Conservation (phyloP, 1,139 yeast genomes). For the Candida pseudoviswanathii region DNA sequence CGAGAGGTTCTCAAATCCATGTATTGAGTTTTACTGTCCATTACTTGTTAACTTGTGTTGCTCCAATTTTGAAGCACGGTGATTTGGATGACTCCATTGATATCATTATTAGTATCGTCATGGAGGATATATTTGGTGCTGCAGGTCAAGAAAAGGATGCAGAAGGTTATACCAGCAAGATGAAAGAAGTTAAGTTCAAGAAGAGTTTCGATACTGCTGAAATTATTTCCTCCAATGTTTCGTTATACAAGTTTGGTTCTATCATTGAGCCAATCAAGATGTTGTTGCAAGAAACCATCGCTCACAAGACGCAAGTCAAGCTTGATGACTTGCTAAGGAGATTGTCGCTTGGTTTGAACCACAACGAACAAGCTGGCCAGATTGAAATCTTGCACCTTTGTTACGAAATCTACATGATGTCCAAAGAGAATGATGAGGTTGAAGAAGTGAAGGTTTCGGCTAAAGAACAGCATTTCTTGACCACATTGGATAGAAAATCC, state of each 20-base stretch:
- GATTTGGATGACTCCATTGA: slow-evolving; percentile 73
- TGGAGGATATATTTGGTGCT: slow-evolving; percentile 93
- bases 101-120: slow-evolving; percentile 67
- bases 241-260: slow-evolving; percentile 58
- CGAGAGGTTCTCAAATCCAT: slow-evolving; percentile 92
- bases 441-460: slow-evolving; percentile 15
- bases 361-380: slow-evolving; percentile 62
- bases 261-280: slow-evolving; percentile 72
- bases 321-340: slow-evolving; percentile 79
- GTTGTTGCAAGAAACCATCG: slow-evolving; percentile 65
- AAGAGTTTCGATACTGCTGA: slow-evolving; percentile 90
- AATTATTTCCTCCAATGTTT: slow-evolving; percentile 65
- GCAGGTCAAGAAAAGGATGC: slow-evolving; percentile 96
- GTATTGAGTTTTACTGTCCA: slow-evolving; percentile 89
- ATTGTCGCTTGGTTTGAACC: slow-evolving; percentile 74
- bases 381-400: slow-evolving; percentile 69
- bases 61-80: slow-evolving; percentile 56
- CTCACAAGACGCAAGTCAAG: slow-evolving; percentile 70
- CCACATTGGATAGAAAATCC: slow-evolving; percentile 63
- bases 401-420: slow-evolving; percentile 68
- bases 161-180: slow-evolving; percentile 82
- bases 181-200: slow-evolving; percentile 89
- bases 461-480: slow-evolving; percentile 65
- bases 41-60: slow-evolving; percentile 59
- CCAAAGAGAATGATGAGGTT: slow-evolving; percentile 24